Conservation (phyloP, 345 rosid species). For the Tarenaya hassleriana region DNA sequence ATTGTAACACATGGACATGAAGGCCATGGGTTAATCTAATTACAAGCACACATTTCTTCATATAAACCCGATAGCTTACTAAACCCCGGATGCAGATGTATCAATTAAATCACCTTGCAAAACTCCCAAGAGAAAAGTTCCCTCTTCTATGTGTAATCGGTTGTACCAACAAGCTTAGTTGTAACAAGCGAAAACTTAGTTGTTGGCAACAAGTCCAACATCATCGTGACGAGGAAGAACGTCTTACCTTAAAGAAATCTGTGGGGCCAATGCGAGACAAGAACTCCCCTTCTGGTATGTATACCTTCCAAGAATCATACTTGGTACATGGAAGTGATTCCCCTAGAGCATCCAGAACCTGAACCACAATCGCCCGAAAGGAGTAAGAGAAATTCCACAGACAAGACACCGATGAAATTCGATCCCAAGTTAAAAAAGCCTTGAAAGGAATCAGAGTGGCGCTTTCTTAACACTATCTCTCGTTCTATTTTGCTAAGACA, state of each 20-base stretch:
- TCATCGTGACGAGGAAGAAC: conserved; percentile 1
- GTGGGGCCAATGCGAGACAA: conserved; percentile 88
- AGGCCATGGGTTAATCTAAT: background rate
- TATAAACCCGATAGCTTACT: too few species aligned
- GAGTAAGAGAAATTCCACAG: conserved; percentile 6
- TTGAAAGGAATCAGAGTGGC: too few species aligned
- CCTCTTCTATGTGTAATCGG: too few species aligned
- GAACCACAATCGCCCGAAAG: conserved; percentile 20
- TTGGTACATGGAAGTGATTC: conserved; percentile 75
- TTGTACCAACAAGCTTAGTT: background rate
- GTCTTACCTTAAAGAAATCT: conserved; percentile 73
- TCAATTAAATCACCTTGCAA: too few species aligned
- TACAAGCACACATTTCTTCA: background rate
- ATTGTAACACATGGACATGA: background rate
- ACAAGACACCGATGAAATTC: background rate
- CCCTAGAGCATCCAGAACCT: conserved; percentile 88
- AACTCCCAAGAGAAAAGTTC: too few species aligned
- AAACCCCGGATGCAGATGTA: too few species aligned
- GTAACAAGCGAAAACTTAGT: too few species aligned
- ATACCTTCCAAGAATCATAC: conserved; percentile 98
- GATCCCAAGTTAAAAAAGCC: background rate
- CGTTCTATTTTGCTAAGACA: too few species aligned
- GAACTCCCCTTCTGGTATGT: conserved; percentile 88
- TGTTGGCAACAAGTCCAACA: too few species aligned
- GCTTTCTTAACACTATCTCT: background rate